Base-by-base conservation (phyloP, 2,329 filamentous ascomycete genomes). In the Nemania sp. region DNA sequence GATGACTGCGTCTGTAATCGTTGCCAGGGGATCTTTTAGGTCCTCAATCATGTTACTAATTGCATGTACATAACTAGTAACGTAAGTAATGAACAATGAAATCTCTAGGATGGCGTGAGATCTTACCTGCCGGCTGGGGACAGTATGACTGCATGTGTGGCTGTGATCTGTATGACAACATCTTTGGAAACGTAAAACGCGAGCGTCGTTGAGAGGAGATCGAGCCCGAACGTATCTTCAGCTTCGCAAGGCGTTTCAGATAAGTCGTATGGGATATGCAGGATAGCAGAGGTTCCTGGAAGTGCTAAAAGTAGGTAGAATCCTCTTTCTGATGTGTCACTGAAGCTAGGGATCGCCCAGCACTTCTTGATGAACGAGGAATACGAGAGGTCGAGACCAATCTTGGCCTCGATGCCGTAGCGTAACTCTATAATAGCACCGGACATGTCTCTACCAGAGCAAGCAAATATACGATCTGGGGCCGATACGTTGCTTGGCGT, bases 371-470 rank as follows among this genome's bases (percentile, higher is more conserved):
- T 75, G 2, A 75, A 73, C 6, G 73, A 72, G 6, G 71, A 72
- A 37, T 76, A 79, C 19, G 81, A 78, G 9, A 84, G 72, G 19
- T 84, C 80, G 5, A 83, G 64, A 1, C 81, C 83, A 60, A 90
- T 82, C 51, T 80, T 83, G 15, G 87, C 89, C 64, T 88, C 83
- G 23, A 90, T 72, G 3, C 90, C 89, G 68, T 84, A 77, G 57
- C 88, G 81, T 57, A 90, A 77, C 64, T 93, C 88, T 3, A 83
- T 82, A 20, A 93, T 74, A 6, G 80, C 79, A 8, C 88, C 88
- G 24, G 77, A 79, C 1, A 73, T 71, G 0, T 84, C 84, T 60
- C 82, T 82, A 0, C 87, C 85, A 17, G 85, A 86, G 37, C 84
- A 86, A 19, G 82, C 80, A 69, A 89, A 91, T 12, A 91, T 66